Percentiles rank a stretch among this genome's conserved stretches.
Conservation (phyloP, 345 rosid genomes). For the Trapa incisa region DNA sequence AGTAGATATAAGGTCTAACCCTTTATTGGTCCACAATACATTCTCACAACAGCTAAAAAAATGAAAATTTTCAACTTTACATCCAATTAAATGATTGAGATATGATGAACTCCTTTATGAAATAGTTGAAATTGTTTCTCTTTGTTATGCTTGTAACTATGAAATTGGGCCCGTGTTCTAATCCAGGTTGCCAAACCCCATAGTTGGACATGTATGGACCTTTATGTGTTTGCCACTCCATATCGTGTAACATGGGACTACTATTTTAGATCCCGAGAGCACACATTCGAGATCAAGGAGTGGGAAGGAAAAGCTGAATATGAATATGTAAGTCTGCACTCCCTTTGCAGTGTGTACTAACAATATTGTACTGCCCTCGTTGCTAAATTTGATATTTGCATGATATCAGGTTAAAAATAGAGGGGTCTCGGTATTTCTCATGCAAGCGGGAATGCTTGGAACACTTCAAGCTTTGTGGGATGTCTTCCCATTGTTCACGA, state of each 20-base stretch:
- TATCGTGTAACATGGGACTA: conserved; percentile 95
- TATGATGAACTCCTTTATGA: too few relatives aligned
- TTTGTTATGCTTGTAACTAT: conserved; percentile 2
- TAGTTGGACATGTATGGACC: conserved; percentile 97
- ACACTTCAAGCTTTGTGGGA: conserved; percentile 91
- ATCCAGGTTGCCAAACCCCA: conserved; percentile 71
- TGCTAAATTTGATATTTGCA: not conserved
- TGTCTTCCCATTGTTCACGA: conserved; percentile 88
- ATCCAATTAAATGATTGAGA: too few relatives aligned
- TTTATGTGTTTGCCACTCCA: conserved; percentile 92
- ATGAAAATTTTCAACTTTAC: too few relatives aligned
- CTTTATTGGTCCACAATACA: too few relatives aligned
- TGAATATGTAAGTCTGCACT: conserved; percentile 57
- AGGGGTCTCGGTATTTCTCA: conserved; percentile 89
- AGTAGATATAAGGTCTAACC: too few relatives aligned
- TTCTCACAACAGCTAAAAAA: too few relatives aligned
- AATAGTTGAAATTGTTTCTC: not conserved
- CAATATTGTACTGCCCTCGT: not conserved
- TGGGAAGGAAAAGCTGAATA: conserved; percentile 93
- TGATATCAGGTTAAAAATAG: conserved; percentile 59
- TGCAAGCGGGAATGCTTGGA: conserved; percentile 98
- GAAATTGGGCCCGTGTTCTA: conserved; percentile 11
- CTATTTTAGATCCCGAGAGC: conserved; percentile 74
- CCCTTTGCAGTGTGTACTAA: not conserved
- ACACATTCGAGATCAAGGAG: conserved; percentile 56